Conservation (phyloP, 139 green algal genomes). For the Chlamydomonas schloesseri region DNA sequence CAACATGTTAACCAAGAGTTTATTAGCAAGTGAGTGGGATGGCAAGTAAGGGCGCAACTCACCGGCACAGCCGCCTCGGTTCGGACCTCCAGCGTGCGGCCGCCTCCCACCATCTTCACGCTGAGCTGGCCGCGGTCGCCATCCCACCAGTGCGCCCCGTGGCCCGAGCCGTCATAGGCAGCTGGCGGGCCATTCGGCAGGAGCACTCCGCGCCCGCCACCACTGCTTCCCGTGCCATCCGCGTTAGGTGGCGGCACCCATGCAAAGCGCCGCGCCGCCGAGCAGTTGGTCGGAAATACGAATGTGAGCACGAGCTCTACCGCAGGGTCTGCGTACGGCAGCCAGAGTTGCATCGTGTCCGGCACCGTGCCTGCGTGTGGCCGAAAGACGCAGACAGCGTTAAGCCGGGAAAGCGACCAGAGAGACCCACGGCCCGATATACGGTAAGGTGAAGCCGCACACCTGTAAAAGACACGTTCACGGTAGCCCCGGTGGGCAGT, state of each 20-base stretch:
- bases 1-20: too few relatives aligned
- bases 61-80: slow-evolving; percentile 4
- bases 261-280: not conserved
- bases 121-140: slow-evolving; percentile 29
- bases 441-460: too few relatives aligned
- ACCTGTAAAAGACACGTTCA: slow-evolving; percentile 45
- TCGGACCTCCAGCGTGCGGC: slow-evolving; percentile 1
- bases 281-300: not conserved
- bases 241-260: not conserved
- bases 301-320: not conserved
- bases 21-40: too few relatives aligned
- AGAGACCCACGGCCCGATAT: too few relatives aligned
- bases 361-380: not conserved
- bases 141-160: slow-evolving; percentile 59
- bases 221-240: too few relatives aligned
- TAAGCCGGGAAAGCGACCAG: too few relatives aligned
- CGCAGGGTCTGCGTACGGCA: not conserved
- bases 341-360: not conserved
- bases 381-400: too few relatives aligned
- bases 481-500: slow-evolving; percentile 32
- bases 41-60: too few relatives aligned
- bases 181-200: not conserved
- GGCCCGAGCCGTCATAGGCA: slow-evolving; percentile 29
- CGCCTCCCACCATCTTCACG: slow-evolving; percentile 49
- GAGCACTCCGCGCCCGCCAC: not conserved